A percentile compares a stretch with the other conserved stretches of the same genome.
phyloP scores from a whole-genome alignment of 1,139 yeast genomes.

The Pichia sp. region DNA sequence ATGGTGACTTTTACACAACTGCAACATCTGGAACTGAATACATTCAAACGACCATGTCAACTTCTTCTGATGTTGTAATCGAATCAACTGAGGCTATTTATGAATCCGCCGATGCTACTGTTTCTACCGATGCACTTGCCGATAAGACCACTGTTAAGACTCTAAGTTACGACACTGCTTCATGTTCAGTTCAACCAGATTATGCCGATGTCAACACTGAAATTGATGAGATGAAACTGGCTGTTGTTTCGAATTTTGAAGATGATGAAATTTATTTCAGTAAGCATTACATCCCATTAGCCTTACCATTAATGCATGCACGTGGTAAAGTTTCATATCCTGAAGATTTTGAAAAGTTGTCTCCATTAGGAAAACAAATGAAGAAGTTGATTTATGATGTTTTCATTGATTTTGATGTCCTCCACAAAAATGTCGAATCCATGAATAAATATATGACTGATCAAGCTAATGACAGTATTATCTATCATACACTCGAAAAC shows the following conservation, averaged over 20 bases:
- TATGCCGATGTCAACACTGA: conserved; percentile 5
- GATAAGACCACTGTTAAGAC: too few relatives aligned
- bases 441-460: conserved; percentile 36
- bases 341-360: conserved; percentile 23
- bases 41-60: too few relatives aligned
- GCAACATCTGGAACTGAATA: too few relatives aligned
- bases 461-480: conserved; percentile 30
- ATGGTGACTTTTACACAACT: too few relatives aligned
- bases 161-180: too few relatives aligned
- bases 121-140: too few relatives aligned
- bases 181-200: conserved; percentile 3
- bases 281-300: conserved; percentile 36
- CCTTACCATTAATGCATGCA: conserved; percentile 38
- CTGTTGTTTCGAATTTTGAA: conserved; percentile 32
- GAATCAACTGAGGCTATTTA: too few relatives aligned
- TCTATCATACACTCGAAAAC: conserved; percentile 28
- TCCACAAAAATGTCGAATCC: conserved; percentile 34
- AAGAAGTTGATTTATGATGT: conserved; percentile 39
- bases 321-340: conserved; percentile 35
- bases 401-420: conserved; percentile 39
- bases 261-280: conserved; percentile 38
- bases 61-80: too few relatives aligned
- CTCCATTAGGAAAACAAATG: conserved; percentile 32
- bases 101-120: too few relatives aligned
- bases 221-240: conserved; percentile 3